Base-by-base conservation (phyloP, 176 grass and related monocot species). In the Ensete glaucum region DNA sequence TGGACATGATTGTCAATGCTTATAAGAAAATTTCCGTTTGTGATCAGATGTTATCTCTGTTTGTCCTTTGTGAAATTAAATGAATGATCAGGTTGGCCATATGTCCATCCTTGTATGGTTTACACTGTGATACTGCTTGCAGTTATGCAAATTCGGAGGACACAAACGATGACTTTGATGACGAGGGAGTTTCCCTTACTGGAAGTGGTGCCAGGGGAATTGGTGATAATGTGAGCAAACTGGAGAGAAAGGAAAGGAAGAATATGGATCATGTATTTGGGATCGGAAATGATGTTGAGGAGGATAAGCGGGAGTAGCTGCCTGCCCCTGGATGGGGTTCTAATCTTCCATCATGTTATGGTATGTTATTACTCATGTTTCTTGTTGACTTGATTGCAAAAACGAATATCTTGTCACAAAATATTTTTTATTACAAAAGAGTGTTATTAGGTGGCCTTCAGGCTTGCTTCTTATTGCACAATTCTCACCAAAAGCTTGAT, bases 141-240 rank as follows among this genome's bases (percentile, higher is more conserved):
- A 99, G 95, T 84, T 91, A 86, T 79, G 86, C 90, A 14, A 94
- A 99, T 82, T 87, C 84, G 62, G 95, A 99, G 73, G 95, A 99
- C 74, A 87, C 76, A 65, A 85, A 76, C 59, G 95, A 99, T 79
- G 95, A 89, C 62, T 86, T 86, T 79, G 91, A 89, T 27, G 95
- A 99, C 76, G 95, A 99, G 88, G 95, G 84, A 21, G 85, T 93
- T 34, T 87, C 95, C 81, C 86, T 99, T 60, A 85, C 88, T 55
- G 84, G 80, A 75, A 93, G 77, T 76, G 90, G 79, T 66, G 79
- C 86, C 72, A 91, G 90, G 81, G 91, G 88, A 88, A 91, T 90
- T 26, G 91, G 88, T 84, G 95, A 99, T 64, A 92, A 88, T 60
- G 81, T 94, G 71, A 91, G 81, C 88, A 89, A 90, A 86, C 83